These are phyloP conservation scores for Candida morakotiae DNA, from an alignment of 805 yeast genomes.

Conservation along the genomic window DNA sequence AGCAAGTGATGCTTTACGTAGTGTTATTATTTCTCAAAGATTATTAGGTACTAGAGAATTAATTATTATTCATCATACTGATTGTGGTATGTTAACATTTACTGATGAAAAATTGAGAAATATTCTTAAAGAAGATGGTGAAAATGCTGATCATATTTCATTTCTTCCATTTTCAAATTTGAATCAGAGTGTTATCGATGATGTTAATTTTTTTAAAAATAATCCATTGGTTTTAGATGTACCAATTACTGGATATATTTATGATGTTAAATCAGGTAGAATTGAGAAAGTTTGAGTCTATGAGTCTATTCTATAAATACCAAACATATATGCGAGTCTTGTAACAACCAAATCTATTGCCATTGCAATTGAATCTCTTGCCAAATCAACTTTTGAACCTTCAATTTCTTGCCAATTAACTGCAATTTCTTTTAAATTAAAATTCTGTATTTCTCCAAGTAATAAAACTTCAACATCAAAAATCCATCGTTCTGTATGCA, in stretches of 20 bases:
- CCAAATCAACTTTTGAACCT: conserved; percentile 91
- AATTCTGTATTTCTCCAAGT: conserved; percentile 66
- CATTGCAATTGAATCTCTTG: conserved; percentile 87
- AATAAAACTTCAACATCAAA: conserved; percentile 92
- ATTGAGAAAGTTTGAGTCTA: conserved; percentile 18
- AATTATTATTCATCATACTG: conserved; percentile 38
- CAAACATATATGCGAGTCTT: conserved; percentile 67
- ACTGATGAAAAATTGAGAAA: conserved; percentile 25
- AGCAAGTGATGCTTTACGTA: conserved; percentile 35
- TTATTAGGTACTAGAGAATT: conserved; percentile 37
- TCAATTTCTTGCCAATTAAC: conserved; percentile 96
- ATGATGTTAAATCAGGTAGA: conserved; percentile 33
- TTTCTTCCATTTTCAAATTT: conserved; percentile 34
- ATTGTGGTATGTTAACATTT: conserved; percentile 43
- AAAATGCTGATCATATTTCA: conserved; percentile 23
- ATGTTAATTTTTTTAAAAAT: conserved; percentile 25
- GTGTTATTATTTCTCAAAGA: conserved; percentile 37
- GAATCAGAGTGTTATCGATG: conserved; percentile 31
- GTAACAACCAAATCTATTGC: conserved; percentile 91
- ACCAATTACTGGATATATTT: conserved; percentile 35
- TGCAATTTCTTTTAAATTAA: conserved; percentile 72
- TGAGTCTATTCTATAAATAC: conserved; percentile 56
- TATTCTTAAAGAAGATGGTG: conserved; percentile 27
- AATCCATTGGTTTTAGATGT: conserved; percentile 30
- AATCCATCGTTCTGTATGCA: conserved; percentile 98